Conservation (phyloP, 768 basidiomycete species). For the Russula sp. region DNA sequence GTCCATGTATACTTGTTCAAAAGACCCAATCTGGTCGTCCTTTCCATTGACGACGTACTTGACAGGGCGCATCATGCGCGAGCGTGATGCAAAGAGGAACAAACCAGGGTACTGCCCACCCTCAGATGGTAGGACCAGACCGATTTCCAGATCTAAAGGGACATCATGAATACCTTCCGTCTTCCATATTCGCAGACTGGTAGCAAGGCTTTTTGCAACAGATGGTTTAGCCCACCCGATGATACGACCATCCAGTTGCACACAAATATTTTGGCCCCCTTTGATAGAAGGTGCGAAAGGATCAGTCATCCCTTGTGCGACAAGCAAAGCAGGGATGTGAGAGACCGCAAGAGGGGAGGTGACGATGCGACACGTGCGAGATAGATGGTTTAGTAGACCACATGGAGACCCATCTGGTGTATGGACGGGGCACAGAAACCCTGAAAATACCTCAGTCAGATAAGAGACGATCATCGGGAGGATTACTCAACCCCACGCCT, state of each 20-base stretch:
- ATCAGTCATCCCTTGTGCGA: constrained; percentile 91
- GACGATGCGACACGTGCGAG: constrained; percentile 86
- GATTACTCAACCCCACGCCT: constrained; percentile 80
- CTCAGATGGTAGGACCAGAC: constrained; percentile 73
- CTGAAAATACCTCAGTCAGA: constrained; percentile 33
- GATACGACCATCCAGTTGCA: constrained; percentile 93
- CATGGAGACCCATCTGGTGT: constrained; percentile 98
- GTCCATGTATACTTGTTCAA: constrained; percentile 99
- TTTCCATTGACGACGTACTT: constrained; percentile 81
- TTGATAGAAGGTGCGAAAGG: constrained; percentile 73
- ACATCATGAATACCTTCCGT: constrained; percentile 77
- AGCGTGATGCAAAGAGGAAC: constrained; percentile 78
- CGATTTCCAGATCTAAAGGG: constrained; percentile 92
- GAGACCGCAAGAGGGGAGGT: constrained; percentile 66
- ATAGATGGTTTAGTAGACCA: constrained; percentile 94
- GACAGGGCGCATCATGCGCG: constrained; percentile 98
- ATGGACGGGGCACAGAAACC: constrained; percentile 97
- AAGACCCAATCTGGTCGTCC: constrained; percentile 88
- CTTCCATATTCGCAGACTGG: constrained; percentile 86
- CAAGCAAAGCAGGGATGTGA: constrained; percentile 76
- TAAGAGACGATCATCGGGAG: not conserved
- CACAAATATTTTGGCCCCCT: constrained; percentile 72
- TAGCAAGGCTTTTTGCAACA: constrained; percentile 74
- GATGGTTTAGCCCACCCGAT: constrained; percentile 86
- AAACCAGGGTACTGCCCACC: constrained; percentile 97